Evolutionary conservation across 1,284 basidiomycete genomes (phyloP), one percentile per base, ranked within the genome.

Genomic region (Fomitopsis pinicola): DNA sequence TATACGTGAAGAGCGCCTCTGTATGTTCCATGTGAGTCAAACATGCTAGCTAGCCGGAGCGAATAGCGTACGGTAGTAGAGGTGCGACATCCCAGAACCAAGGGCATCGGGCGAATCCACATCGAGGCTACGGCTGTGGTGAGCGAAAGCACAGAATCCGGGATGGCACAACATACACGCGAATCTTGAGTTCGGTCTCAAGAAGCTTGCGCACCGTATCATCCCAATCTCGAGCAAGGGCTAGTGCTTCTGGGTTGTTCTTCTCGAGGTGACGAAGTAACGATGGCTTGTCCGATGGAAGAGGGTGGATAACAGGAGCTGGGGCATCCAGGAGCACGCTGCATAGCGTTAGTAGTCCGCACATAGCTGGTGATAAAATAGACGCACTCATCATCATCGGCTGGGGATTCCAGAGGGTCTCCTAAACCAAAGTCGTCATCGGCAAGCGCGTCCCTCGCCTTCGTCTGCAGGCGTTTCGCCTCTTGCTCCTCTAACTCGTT

Each of bases 1-100:
- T 83, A 73, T 99, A 99, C 9, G 95, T 93, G 50, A 97, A 77
- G 2, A 97, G 80, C 1, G 94, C 85, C 80, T 98, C 94, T 95
- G 72, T 35, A 46, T 17, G 33, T 15, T 6, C 38, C 38, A 17
- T 15, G 28, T 57, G 15, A 56, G 36, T 33, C 14, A 40, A 5
- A 40, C 38, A 40, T 10, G 38, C 50, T 35, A 14, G 44, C n/a
- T 7, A 12, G 22, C 38, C 5, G 19, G 52, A 9, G 9, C 42
- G 55, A 5, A 44, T 40, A 12, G 79, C 88, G 69, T 73, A 90
- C 91, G 92, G 68, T 92, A 88, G 72, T 92, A 84, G 42, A 92
- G 74, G 68, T 94, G 89, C 57, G 86, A 74, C 78, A 94, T 83
- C 56, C 89, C 88, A 22, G 86, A 76, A 59, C 77, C 79, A 5